Base-by-base conservation (phyloP, 805 yeast species). In the Starmerella etchellsii region DNA sequence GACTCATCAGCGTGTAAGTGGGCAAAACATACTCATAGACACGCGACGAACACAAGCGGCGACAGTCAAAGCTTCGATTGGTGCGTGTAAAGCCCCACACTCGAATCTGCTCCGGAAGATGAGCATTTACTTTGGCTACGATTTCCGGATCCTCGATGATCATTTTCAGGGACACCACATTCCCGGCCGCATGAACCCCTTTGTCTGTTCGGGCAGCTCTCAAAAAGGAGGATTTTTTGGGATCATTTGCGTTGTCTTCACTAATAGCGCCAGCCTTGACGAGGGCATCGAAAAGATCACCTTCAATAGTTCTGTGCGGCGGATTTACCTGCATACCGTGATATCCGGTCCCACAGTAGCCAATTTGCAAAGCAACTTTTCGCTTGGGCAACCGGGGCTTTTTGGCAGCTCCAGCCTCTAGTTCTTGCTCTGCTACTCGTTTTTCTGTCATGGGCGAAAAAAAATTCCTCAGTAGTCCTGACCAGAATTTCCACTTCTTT, bases 131-230 rank as follows among this genome's bases (percentile, higher is more conserved):
- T 58, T 77, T 81, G 34, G 69, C 67, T 32, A 79, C 69, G 38
- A 84, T 70, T 40, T 83, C 78, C 13, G 69, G 74, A 54, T 87
- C 94, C 56, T 84, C 94, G 39, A 83, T 69, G 52, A 83, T 82
- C 68, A 87, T 63, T 58, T 87, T 87, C 51, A 81, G 66, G 14
- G 93, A 79, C 33, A 88, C 72, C 19, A 85, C 84, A 58, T 87
- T 87, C 23, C 96, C 96, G 2, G 95, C 95, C 11, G 97, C 96
- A 62, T 87, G 97, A 20, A 87, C 97, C 46, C 96, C 97, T 61
- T 88, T 88, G 60, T 87, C 97, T 3, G 97, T 95, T 48, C 70
- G 73, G 14, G 70, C 70, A 4, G 70, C 70, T 3, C 70, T 53
- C 48, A 61, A 78, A 56, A 88, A 81, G 0, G 91, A 85, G 40